Evolutionary conservation across 331 rosid genomes (phyloP), one percentile per base, ranked within the genome.

Genomic region (Rosa hybrid): DNA sequence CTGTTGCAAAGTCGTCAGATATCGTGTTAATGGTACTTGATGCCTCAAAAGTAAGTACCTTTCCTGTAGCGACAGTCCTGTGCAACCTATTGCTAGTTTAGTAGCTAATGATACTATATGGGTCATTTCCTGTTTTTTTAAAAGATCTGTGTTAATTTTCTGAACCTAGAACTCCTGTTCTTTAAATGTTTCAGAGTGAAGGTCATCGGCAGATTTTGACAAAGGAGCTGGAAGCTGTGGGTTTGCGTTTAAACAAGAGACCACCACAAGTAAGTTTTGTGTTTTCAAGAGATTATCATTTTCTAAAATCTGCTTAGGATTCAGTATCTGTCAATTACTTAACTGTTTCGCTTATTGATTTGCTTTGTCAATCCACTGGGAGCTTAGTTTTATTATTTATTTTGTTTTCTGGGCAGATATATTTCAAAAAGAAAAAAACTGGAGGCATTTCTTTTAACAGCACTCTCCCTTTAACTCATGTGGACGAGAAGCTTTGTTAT

Each of bases 141-240:
- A 41, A 71, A 65, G 13, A 21, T 30, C 16, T 65, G 30, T 27
- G 41, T 62, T 50, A 77, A 56, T 44, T 69, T 82, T 45, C 11
- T 79, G 56, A 21, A 67, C 67, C 72, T 78, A 42, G 49, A 30
- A 30, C 16, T 71, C 51, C 80, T 86, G 59, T 50, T 63, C 49
- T 78, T 12, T 49, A 74, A 80, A 72, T 80, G 70, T 49, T 77
- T 82, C 85, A 96, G 99, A 96, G 99, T 86, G 99, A 96, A 89
- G 98, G 99, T 72, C 99, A 96, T 87, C 90, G 99, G 68, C 99
- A 96, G 86, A 93, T 96, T 87, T 87, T 96, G 87, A 96, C 99
- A 25, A 90, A 34, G 88, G 99, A 96, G 90, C 90, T 96, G 85
- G 99, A 96, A 89, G 99, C 99, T 84, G 99, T 93, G 75, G 99